Percentiles rank a stretch among this genome's conserved stretches.
phyloP scores from a whole-genome alignment of 768 basidiomycete species.

The Antrodiella citrinella region DNA sequence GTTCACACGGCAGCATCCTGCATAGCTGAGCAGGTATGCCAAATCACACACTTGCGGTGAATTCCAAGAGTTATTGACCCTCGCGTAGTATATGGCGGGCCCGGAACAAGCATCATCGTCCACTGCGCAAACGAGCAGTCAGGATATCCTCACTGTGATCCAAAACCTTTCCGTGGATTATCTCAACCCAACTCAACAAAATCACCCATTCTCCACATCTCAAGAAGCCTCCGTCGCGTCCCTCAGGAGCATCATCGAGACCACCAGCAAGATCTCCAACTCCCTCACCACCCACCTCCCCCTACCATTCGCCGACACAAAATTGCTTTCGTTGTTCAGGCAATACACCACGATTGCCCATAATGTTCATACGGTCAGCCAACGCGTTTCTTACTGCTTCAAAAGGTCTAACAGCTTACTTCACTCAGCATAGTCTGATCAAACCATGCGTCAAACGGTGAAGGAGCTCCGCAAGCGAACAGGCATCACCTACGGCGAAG shows the following conservation, averaged over 20 bases:
- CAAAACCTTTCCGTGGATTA: conserved; percentile 15
- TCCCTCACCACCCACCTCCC: conserved; percentile 45
- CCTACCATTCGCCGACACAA: conserved; percentile 49
- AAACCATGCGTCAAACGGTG: conserved; percentile 41
- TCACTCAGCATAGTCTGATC: conserved; percentile 37
- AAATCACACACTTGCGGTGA: too few relatives aligned
- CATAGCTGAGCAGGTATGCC: too few relatives aligned
- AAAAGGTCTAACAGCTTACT: neutral
- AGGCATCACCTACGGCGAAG: conserved; percentile 51
- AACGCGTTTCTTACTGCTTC: neutral
- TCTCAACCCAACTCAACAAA: conserved; percentile 12
- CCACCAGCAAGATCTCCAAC: conserved; percentile 43
- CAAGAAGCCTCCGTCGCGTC: conserved; percentile 21
- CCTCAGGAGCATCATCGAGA: conserved; percentile 44
- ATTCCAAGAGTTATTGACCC: too few relatives aligned
- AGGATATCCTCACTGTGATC: conserved; percentile 6
- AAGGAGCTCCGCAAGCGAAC: conserved; percentile 38
- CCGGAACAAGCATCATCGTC: neutral
- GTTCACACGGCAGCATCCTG: too few relatives aligned
- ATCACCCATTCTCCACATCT: conserved; percentile 20
- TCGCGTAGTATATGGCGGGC: too few relatives aligned
- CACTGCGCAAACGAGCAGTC: neutral
- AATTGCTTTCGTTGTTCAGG: conserved; percentile 59
- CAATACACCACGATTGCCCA: conserved; percentile 51
- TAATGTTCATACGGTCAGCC: conserved; percentile 47